phyloP scores from a whole-genome alignment of 176 grass and related monocot genomes.

The Ensete ventricosum region DNA sequence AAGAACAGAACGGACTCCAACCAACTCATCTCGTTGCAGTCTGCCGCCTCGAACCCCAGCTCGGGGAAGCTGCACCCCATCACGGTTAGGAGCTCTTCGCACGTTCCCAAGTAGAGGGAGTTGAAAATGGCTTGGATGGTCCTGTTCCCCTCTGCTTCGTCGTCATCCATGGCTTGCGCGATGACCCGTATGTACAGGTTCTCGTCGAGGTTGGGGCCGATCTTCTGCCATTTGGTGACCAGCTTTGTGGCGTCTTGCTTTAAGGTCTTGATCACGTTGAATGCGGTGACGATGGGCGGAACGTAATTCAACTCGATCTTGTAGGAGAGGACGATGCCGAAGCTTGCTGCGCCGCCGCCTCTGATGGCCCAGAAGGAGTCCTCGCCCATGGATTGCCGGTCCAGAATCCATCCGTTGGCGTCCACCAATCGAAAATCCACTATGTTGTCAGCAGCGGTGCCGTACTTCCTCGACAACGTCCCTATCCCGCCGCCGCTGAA shows the following conservation, averaged over 20 bases:
- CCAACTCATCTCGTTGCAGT: slow-evolving; percentile 19
- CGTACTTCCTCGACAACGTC: slow-evolving; percentile 31
- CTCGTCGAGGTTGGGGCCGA: slow-evolving; percentile 25
- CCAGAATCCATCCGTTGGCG: slow-evolving; percentile 14
- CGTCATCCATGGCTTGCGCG: slow-evolving; percentile 3
- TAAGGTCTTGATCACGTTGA: slow-evolving; percentile 17
- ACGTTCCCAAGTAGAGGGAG: slow-evolving; percentile 1
- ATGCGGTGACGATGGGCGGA: slow-evolving; percentile 21
- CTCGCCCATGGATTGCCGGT: slow-evolving; percentile 32
- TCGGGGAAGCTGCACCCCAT: background rate
- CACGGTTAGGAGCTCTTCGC: background rate
- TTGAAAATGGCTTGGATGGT: slow-evolving; percentile 20
- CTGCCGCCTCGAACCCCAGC: background rate
- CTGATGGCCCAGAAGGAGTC: slow-evolving; percentile 37
- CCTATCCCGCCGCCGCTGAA: slow-evolving; percentile 33
- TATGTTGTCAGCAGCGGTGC: slow-evolving; percentile 22
- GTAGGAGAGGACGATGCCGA: slow-evolving; percentile 30
- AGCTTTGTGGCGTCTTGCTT: slow-evolving; percentile 6
- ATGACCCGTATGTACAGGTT: slow-evolving; percentile 25
- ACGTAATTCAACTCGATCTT: slow-evolving; percentile 28
- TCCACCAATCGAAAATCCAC: slow-evolving; percentile 26
- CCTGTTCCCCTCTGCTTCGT: background rate
- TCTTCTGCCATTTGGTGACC: slow-evolving; percentile 26
- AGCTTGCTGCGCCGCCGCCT: slow-evolving; percentile 33
- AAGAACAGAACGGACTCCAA: slow-evolving; percentile 2